These are phyloP conservation scores for Arthrinium phaeospermum DNA, from an alignment of 2,329 filamentous ascomycete species.

Conservation along the genomic window DNA sequence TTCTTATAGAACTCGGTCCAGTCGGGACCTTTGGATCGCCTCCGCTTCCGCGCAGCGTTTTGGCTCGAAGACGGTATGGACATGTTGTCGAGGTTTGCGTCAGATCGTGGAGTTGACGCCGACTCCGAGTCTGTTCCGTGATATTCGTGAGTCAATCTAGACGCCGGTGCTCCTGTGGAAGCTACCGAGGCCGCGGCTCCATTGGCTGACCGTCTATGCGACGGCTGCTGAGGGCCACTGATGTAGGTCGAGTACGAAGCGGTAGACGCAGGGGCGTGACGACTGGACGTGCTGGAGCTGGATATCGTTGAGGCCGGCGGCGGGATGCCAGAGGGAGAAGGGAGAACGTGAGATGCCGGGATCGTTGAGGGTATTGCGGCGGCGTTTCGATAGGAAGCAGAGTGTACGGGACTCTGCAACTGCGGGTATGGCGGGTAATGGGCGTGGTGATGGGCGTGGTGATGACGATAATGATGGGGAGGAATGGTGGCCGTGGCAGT, in stretches of 20 bases:
- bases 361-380: conserved; percentile 30
- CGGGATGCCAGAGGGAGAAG: conserved; percentile 41
- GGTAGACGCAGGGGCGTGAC: conserved; percentile 39
- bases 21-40: conserved; percentile 70
- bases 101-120: conserved; percentile 38
- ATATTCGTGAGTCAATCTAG: conserved; percentile 32
- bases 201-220: conserved; percentile 38
- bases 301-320: conserved; percentile 42
- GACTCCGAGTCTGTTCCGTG: conserved; percentile 38
- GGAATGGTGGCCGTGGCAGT: conserved; percentile 76
- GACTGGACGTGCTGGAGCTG: conserved; percentile 28
- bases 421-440: conserved; percentile 35
- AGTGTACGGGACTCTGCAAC: conserved; percentile 36
- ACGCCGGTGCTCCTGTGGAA: conserved; percentile 32
- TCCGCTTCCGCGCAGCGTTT: conserved; percentile 53
- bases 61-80: conserved; percentile 37
- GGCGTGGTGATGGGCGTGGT: conserved; percentile 65
- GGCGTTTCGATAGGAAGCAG: conserved; percentile 53
- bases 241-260: conserved; percentile 39
- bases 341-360: conserved; percentile 43
- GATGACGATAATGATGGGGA: conserved; percentile 67
- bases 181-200: conserved; percentile 43
- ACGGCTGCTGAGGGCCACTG: conserved; percentile 29
- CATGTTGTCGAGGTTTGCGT: conserved; percentile 44
- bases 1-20: conserved; percentile 85